These are phyloP conservation scores for Eucalyptus leucophloia DNA, from an alignment of 345 rosid genomes.

Conservation along the genomic window DNA sequence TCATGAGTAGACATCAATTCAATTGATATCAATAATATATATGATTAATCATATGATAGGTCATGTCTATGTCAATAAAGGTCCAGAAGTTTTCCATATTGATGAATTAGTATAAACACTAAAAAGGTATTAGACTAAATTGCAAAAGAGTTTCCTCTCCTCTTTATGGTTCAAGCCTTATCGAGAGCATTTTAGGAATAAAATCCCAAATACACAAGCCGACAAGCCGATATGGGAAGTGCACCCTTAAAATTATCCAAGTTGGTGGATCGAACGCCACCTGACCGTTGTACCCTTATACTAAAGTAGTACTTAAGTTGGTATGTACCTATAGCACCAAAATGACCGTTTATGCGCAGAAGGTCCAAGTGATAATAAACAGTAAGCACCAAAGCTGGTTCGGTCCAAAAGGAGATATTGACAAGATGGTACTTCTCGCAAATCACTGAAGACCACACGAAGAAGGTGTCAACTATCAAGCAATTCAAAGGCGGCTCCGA, in stretches of 20 bases:
- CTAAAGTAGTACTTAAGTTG: background rate
- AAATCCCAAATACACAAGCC: background rate
- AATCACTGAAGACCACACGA: conserved; percentile 56
- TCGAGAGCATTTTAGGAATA: background rate
- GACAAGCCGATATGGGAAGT: background rate
- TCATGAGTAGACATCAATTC: background rate
- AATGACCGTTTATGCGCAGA: conserved; percentile 55
- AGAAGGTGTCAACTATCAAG: conserved; percentile 64
- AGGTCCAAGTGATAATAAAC: conserved; percentile 69
- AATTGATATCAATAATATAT: background rate
- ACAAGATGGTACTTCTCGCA: conserved; percentile 51
- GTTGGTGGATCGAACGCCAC: background rate
- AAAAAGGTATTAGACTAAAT: background rate
- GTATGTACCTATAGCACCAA: conserved; percentile 38
- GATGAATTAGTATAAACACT: background rate
- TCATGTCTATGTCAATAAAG: background rate
- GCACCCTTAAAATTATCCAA: background rate
- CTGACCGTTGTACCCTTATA: background rate
- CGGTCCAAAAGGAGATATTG: conserved; percentile 74
- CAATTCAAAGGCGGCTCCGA: conserved; percentile 15
- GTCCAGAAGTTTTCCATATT: background rate
- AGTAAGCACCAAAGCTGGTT: conserved; percentile 60
- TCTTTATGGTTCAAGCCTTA: background rate
- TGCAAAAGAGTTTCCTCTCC: background rate
- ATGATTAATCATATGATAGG: background rate